Evolutionary conservation across 805 yeast genomes (phyloP).

Genomic region (Yarrowia divulgata): DNA sequence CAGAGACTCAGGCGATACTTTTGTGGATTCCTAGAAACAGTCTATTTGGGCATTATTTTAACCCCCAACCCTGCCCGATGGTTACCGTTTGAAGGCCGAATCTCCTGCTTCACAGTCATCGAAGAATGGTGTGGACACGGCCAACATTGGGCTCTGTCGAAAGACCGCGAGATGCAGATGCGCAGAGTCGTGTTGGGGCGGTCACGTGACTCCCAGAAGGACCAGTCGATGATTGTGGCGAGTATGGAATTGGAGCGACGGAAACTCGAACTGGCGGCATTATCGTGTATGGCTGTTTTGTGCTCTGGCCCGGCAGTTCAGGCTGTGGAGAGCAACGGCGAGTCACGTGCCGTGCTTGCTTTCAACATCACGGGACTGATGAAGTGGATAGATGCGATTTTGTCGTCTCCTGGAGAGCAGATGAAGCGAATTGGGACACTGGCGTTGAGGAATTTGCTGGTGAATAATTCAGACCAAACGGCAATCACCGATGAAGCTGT

Average conservation of each 20-base stretch:
- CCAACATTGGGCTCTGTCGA: slow-evolving; percentile 62
- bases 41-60: slow-evolving; percentile 56
- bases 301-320: slow-evolving; percentile 75
- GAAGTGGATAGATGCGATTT: slow-evolving; percentile 80
- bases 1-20: slow-evolving; percentile 84
- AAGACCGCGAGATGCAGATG: slow-evolving; percentile 73
- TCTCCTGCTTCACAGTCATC: slow-evolving; percentile 78
- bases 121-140: slow-evolving; percentile 98
- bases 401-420: slow-evolving; percentile 62
- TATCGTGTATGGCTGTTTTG: slow-evolving; percentile 84
- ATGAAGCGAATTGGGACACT: slow-evolving; percentile 68
- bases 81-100: slow-evolving; percentile 86
- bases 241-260: slow-evolving; percentile 81
- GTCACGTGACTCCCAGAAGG: slow-evolving; percentile 50
- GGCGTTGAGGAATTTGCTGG: slow-evolving; percentile 74
- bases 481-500: slow-evolving; percentile 66
- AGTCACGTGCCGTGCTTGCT: slow-evolving; percentile 61
- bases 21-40: slow-evolving; percentile 78
- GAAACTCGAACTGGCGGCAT: slow-evolving; percentile 70
- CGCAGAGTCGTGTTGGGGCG: slow-evolving; percentile 51
- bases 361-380: slow-evolving; percentile 74
- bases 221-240: slow-evolving; percentile 59
- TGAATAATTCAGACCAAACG: slow-evolving; percentile 61
- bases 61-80: slow-evolving; percentile 56
- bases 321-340: slow-evolving; percentile 44